phyloP scores from a whole-genome alignment of 2,329 filamentous ascomycete genomes.

The Trichoderma breve region DNA sequence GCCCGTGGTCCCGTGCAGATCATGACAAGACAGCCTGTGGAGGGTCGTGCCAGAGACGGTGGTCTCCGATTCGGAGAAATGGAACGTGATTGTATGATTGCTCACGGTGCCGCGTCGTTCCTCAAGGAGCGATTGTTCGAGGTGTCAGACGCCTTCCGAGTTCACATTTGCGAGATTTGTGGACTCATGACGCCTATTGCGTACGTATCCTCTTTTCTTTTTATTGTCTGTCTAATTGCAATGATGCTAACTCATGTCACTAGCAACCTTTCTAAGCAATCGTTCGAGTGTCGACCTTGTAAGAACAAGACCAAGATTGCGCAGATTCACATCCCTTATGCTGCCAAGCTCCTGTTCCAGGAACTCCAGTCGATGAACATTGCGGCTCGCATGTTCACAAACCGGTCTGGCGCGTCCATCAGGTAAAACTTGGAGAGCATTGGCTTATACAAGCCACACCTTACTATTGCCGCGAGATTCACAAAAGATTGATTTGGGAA shows the following conservation, averaged over 20 bases:
- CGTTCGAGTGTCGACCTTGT: slow-evolving; percentile 95
- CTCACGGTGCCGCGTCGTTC: slow-evolving; percentile 96
- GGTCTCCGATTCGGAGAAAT: slow-evolving; percentile 99
- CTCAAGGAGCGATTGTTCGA: slow-evolving; percentile 96
- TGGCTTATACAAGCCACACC: slow-evolving; percentile 18
- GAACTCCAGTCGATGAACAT: slow-evolving; percentile 99
- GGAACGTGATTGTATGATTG: slow-evolving; percentile 99
- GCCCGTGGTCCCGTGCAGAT: slow-evolving; percentile 96
- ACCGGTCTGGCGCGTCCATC: slow-evolving; percentile 71
- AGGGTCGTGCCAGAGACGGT: slow-evolving; percentile 96
- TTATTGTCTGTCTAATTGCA: neutral
- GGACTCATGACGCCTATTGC: slow-evolving; percentile 98
- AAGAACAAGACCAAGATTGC: slow-evolving; percentile 99
- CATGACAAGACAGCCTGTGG: slow-evolving; percentile 92
- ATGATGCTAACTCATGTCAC: slow-evolving; percentile 34
- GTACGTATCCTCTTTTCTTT: slow-evolving; percentile 57
- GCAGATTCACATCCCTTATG: slow-evolving; percentile 96
- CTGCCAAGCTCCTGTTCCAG: slow-evolving; percentile 97
- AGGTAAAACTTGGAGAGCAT: slow-evolving; percentile 42
- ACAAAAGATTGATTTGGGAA: neutral
- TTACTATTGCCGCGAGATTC: neutral
- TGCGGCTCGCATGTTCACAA: slow-evolving; percentile 94
- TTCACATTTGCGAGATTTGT: slow-evolving; percentile 98
- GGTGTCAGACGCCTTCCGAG: slow-evolving; percentile 95
- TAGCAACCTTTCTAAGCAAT: slow-evolving; percentile 90